Evolutionary conservation across 805 yeast species (phyloP).

Genomic region (Nakazawaea siamensis): DNA sequence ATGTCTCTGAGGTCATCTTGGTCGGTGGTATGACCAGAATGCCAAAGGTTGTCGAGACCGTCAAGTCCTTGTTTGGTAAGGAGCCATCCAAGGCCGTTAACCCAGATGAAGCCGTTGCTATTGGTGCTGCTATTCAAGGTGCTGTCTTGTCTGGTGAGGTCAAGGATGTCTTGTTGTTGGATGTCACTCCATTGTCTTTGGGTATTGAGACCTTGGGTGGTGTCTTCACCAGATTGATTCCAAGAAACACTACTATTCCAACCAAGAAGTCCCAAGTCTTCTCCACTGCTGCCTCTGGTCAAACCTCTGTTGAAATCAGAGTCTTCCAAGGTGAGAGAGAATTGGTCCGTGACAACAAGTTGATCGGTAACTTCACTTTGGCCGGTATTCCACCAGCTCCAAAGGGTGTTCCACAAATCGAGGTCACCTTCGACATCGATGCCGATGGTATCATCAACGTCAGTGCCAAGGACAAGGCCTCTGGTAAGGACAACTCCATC

Average conservation of each 20-base stretch:
- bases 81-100: constrained; percentile 67
- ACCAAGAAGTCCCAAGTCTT: constrained; percentile 94
- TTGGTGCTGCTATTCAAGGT: constrained; percentile 89
- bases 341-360: constrained; percentile 94
- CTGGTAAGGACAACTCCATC: constrained; percentile 70
- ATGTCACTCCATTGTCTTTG: constrained; percentile 80
- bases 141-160: constrained; percentile 80
- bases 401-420: constrained; percentile 91
- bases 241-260: constrained; percentile 94
- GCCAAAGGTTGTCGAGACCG: constrained; percentile 69
- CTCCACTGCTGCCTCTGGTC: constrained; percentile 95
- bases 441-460: constrained; percentile 90
- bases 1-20: constrained; percentile 65
- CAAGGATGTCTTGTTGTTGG: constrained; percentile 67
- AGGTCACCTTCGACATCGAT: constrained; percentile 92
- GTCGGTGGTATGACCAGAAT: constrained; percentile 91
- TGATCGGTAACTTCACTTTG: constrained; percentile 93
- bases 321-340: constrained; percentile 99
- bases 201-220: constrained; percentile 99
- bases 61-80: constrained; percentile 49
- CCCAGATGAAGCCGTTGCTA: constrained; percentile 91
- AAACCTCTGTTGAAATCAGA: constrained; percentile 93
- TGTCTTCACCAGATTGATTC: constrained; percentile 86
- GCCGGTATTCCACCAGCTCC: constrained; percentile 95
- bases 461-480: constrained; percentile 71